These are phyloP conservation scores for Clavariopsis aquatica DNA, from an alignment of 495 filamentous ascomycete species.

Conservation along the genomic window DNA sequence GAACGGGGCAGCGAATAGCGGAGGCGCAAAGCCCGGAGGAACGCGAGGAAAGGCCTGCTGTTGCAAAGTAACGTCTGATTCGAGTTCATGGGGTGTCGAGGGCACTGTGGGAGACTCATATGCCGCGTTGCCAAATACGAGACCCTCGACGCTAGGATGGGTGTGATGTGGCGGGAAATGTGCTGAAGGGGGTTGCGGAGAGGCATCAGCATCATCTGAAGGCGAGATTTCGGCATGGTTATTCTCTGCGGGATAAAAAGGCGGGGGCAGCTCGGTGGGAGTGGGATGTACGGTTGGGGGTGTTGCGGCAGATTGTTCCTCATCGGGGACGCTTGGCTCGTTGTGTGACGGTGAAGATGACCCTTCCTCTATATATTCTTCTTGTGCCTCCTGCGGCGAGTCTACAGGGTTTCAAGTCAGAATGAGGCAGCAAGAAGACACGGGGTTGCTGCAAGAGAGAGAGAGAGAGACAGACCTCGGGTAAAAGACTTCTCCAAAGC, in stretches of 20 bases:
- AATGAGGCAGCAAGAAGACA: background rate
- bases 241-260: conserved; percentile 39
- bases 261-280: conserved; percentile 36
- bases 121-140: conserved; percentile 44
- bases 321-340: conserved; percentile 2
- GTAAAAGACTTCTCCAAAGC: conserved; percentile 11
- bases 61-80: conserved; percentile 1
- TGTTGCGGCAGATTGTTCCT: background rate
- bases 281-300: background rate
- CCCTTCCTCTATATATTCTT: background rate
- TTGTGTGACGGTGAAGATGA: background rate
- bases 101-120: conserved; percentile 41
- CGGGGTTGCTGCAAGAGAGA: background rate
- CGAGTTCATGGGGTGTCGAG: conserved; percentile 37
- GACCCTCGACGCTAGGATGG: conserved; percentile 39
- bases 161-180: conserved; percentile 26
- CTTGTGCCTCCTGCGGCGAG: background rate
- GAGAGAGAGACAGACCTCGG: conserved; percentile 26
- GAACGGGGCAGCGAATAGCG: conserved; percentile 34
- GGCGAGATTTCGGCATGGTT: conserved; percentile 30
- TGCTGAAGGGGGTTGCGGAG: background rate
- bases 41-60: conserved; percentile 13
- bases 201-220: conserved; percentile 18
- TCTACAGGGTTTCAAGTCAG: conserved; percentile 7
- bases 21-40: conserved; percentile 28